Percentiles rank a stretch among this genome's conserved stretches.
Evolutionary conservation across 73 alveolate species (phyloP).

Genomic region (Paramecium caudatum): DNA sequence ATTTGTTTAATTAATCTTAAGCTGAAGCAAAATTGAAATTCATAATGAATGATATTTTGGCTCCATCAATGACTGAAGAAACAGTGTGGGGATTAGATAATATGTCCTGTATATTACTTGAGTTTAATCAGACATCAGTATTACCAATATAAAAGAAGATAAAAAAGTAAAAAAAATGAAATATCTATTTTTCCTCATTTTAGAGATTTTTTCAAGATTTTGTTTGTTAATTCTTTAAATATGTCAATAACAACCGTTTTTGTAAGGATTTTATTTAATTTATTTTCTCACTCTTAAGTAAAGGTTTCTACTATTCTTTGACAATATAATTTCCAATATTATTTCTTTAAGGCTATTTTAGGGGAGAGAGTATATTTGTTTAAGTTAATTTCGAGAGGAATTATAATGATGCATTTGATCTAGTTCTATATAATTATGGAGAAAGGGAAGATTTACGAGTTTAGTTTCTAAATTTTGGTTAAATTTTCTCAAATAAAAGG

Average conservation of each 20-base stretch:
- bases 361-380: neutral
- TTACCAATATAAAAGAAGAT: neutral
- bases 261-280: neutral
- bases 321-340: neutral
- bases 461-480: neutral
- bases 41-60: slow-evolving; percentile 1
- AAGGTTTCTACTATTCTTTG: neutral
- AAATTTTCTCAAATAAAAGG: neutral
- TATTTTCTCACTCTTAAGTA: slow-evolving; percentile 30
- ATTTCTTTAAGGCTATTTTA: neutral
- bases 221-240: slow-evolving; percentile 5
- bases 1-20: neutral
- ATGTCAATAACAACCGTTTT: slow-evolving; percentile 17
- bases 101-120: slow-evolving; percentile 21
- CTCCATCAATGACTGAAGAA: slow-evolving; percentile 34
- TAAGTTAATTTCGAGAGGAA: neutral
- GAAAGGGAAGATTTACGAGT: neutral
- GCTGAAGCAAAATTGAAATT: neutral
- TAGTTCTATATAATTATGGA: neutral
- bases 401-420: slow-evolving; percentile 16
- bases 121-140: neutral
- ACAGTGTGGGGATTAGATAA: slow-evolving; percentile 50
- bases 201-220: too few relatives aligned
- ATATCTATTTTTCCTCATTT: too few relatives aligned
- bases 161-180: too few relatives aligned